phyloP scores from a whole-genome alignment of 441 rosid species.

The Brassica balearica region DNA sequence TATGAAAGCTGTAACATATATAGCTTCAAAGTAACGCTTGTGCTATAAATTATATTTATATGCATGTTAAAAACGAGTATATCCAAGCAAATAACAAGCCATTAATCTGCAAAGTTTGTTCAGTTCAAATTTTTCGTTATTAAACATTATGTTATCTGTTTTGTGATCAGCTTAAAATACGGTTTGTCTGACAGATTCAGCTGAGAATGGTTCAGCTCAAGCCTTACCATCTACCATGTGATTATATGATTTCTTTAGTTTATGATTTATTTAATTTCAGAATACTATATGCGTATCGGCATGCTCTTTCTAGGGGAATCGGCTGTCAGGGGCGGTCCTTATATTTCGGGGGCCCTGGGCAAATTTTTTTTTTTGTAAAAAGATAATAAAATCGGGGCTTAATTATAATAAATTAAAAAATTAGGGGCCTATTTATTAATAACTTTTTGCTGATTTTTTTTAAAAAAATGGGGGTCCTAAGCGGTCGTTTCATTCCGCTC shows the following conservation, averaged over 20 bases:
- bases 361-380: too few relatives aligned
- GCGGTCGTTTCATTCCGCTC: too few relatives aligned
- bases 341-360: too few relatives aligned
- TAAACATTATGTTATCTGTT: background rate
- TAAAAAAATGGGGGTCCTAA: too few relatives aligned
- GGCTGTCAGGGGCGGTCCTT: too few relatives aligned
- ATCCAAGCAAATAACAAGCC: background rate
- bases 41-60: background rate
- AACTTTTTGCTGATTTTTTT: too few relatives aligned
- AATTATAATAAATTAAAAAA: too few relatives aligned
- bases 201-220: background rate
- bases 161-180: background rate
- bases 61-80: background rate
- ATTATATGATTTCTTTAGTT: background rate
- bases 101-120: background rate
- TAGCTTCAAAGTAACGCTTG: background rate
- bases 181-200: background rate
- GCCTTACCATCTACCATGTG: conserved; percentile 3
- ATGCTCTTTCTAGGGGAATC: background rate
- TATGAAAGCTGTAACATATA: background rate
- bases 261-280: background rate
- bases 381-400: too few relatives aligned
- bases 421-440: too few relatives aligned
- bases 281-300: background rate
- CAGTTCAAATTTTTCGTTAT: background rate